phyloP scores from a whole-genome alignment of 78 protist genomes.

The Polysphondylium violaceum region DNA sequence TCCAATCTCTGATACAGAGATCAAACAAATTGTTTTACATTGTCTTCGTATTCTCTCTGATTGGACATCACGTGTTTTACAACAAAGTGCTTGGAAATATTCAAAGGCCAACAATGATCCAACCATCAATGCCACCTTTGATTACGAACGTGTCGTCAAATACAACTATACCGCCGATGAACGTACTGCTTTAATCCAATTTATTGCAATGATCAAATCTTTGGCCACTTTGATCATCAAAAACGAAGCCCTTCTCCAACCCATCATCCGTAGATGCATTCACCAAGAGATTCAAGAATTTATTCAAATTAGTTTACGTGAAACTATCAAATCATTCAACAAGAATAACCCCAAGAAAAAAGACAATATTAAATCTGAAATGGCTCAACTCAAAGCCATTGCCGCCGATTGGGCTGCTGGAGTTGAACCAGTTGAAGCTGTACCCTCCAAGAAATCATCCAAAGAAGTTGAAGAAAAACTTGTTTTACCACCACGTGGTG shows the following conservation, averaged over 20 bases:
- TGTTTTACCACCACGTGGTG: conserved; percentile 62
- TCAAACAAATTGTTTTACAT: background rate
- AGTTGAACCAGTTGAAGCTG: conserved; percentile 72
- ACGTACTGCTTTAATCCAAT: conserved; percentile 78
- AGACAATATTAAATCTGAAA: conserved; percentile 61
- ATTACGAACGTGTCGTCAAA: conserved; percentile 87
- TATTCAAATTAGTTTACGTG: conserved; percentile 77
- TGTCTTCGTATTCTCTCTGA: conserved; percentile 76
- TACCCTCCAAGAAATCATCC: conserved; percentile 33
- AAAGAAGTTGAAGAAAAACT: conserved; percentile 23
- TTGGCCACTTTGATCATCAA: conserved; percentile 46
- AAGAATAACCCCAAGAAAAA: conserved; percentile 80
- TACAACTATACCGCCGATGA: conserved; percentile 88
- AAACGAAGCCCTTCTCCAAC: conserved; percentile 49
- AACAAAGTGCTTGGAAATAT: conserved; percentile 87
- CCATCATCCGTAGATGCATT: conserved; percentile 41
- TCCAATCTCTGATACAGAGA: conserved; percentile 32
- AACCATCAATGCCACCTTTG: conserved; percentile 57
- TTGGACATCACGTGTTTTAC: conserved; percentile 73
- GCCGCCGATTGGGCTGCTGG: conserved; percentile 87
- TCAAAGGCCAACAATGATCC: conserved; percentile 73
- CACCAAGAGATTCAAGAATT: conserved; percentile 86
- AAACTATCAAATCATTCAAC: conserved; percentile 63
- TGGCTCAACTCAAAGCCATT: conserved; percentile 66
- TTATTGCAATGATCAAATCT: conserved; percentile 89